Percentiles rank a stretch among this genome's conserved stretches.
phyloP scores from a whole-genome alignment of 805 yeast genomes.

The Helenozyma baotianmanensis region DNA sequence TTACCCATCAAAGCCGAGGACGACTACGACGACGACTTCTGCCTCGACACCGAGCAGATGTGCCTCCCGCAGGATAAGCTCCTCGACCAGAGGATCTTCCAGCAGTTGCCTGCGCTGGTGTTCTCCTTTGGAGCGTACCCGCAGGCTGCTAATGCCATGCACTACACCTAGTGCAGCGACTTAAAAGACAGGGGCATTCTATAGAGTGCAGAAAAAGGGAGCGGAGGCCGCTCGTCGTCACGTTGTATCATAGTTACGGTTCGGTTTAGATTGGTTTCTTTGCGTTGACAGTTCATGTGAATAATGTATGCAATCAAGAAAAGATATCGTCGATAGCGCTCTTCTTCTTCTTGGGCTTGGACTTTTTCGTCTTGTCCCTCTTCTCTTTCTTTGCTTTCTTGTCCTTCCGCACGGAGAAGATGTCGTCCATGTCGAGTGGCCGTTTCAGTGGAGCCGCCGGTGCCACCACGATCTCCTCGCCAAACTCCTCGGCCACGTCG shows the following conservation, averaged over 20 bases:
- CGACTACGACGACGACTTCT: conserved; percentile 41
- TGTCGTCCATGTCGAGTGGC: conserved; percentile 1
- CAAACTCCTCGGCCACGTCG: conserved; percentile 11
- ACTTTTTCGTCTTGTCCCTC: conserved; percentile 12
- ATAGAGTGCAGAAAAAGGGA: too few species aligned
- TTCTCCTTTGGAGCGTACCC: too few species aligned
- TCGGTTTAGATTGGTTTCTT: too few species aligned
- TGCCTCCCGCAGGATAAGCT: conserved; percentile 7
- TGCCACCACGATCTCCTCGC: conserved; percentile 10
- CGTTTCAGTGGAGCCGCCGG: too few species aligned
- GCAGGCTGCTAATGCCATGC: too few species aligned
- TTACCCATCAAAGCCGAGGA: conserved; percentile 5
- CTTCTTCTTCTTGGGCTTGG: conserved; percentile 41
- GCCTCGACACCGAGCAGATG: conserved; percentile 41
- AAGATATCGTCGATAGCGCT: conserved; percentile 74
- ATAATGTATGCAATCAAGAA: conserved; percentile 33
- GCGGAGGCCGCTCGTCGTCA: not conserved
- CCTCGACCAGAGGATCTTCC: too few species aligned
- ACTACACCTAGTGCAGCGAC: too few species aligned
- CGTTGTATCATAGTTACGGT: not conserved
- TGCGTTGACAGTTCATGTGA: not conserved
- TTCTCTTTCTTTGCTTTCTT: conserved; percentile 8
- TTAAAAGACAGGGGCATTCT: too few species aligned
- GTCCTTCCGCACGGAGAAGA: conserved; percentile 11
- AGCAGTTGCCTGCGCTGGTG: too few species aligned